phyloP scores from a whole-genome alignment of 495 filamentous ascomycete genomes.

The Neurospora sp. region DNA sequence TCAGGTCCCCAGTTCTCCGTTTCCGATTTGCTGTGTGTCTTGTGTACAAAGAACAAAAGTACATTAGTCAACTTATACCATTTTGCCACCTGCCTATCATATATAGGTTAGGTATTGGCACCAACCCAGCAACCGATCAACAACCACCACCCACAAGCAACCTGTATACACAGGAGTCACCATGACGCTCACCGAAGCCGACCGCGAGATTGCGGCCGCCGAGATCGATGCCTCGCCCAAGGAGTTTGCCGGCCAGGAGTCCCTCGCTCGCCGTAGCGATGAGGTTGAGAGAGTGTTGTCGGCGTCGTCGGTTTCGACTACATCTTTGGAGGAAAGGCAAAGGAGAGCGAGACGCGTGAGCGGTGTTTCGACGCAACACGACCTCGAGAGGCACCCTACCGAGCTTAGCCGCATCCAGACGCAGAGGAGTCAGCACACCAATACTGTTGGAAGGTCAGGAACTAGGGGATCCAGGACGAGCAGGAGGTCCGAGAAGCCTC shows the following conservation, averaged over 20 bases:
- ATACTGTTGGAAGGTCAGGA: constrained; percentile 52
- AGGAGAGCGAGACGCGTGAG: constrained; percentile 32
- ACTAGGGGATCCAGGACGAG: constrained; percentile 32
- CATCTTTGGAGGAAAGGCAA: constrained; percentile 23
- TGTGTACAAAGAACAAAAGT: background rate
- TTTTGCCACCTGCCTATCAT: background rate
- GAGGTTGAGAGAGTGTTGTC: constrained; percentile 41
- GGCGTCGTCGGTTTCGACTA: constrained; percentile 39
- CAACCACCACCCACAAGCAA: background rate
- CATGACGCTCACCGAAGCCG: constrained; percentile 39
- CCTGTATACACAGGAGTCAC: background rate
- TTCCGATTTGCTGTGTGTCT: background rate
- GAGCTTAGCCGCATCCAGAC: constrained; percentile 70
- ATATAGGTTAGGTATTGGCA: background rate
- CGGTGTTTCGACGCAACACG: constrained; percentile 51
- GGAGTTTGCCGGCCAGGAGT: constrained; percentile 11
- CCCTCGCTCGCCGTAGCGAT: constrained; percentile 24
- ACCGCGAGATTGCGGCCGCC: constrained; percentile 40
- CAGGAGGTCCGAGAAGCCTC: constrained; percentile 42
- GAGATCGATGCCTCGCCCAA: constrained; percentile 29
- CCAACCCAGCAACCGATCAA: background rate
- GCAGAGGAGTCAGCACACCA: constrained; percentile 60
- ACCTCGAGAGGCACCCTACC: constrained; percentile 65
- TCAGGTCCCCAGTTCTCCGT: background rate
- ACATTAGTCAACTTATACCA: background rate